A percentile compares a stretch with the other conserved stretches of the same genome.
These are phyloP conservation scores for Vinca minor DNA, from an alignment of 257 asterid genomes.

Conservation along the genomic window DNA sequence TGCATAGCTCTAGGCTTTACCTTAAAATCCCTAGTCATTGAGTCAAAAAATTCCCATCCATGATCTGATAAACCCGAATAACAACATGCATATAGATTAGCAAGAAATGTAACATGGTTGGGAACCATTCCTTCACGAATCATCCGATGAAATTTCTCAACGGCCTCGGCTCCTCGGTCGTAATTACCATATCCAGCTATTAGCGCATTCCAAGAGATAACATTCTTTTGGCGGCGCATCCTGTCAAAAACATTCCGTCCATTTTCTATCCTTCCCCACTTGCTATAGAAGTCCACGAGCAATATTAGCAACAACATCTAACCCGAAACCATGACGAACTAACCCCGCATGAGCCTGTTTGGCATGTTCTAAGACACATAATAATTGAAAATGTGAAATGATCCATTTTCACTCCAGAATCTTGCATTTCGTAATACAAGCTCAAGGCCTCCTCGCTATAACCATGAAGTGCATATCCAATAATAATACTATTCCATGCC, in stretches of 20 bases:
- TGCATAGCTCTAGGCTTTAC: too few relatives aligned
- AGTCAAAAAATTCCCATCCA: too few relatives aligned
- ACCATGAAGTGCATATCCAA: too few relatives aligned
- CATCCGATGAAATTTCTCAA: conserved; percentile 59
- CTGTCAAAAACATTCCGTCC: conserved; percentile 64
- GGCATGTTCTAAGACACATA: conserved; percentile 76
- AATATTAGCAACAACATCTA: conserved; percentile 63
- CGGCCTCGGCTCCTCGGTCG: conserved; percentile 69
- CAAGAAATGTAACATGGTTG: conserved; percentile 80
- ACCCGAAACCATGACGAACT: conserved; percentile 62
- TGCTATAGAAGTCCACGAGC: conserved; percentile 82
- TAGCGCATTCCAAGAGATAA: conserved; percentile 74
- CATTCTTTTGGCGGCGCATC: too few relatives aligned
- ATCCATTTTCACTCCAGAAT: conserved; percentile 67
- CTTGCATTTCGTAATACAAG: conserved; percentile 70
- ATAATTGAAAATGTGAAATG: conserved; percentile 59
- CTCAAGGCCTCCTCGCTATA: conserved; percentile 66
- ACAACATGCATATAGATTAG: conserved; percentile 67
- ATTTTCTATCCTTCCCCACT: conserved; percentile 87
- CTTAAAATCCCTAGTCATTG: too few relatives aligned
- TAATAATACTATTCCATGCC: too few relatives aligned
- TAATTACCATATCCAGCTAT: conserved; percentile 73
- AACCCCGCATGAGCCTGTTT: conserved; percentile 89
- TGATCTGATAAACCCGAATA: conserved; percentile 60
- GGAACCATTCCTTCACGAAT: conserved; percentile 38